Base-by-base conservation (phyloP, 495 filamentous ascomycete genomes). In the Pyrenopolyporus hunteri region DNA sequence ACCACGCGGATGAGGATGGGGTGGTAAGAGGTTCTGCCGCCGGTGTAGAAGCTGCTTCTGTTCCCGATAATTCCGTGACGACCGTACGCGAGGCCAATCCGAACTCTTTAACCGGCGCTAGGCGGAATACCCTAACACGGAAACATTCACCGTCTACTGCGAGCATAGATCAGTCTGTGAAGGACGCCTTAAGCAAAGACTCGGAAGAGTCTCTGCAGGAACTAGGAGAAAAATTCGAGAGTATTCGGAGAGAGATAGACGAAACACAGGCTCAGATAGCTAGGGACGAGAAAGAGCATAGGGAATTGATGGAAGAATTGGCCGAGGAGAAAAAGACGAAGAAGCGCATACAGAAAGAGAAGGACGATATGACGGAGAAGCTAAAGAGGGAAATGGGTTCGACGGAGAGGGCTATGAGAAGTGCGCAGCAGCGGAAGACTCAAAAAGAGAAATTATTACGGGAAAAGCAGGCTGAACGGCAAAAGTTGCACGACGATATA, bases 341-440 rank as follows among this genome's bases (percentile, higher is more conserved):
- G 63, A 87, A 76, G 66, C 85, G 88, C 64, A 80, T 85, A 32
- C 80, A 92, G 32, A 92, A 87, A 69, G 91, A 96, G 62, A 92
- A 90, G 70, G 91, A 96, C 57, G 90, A 95, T 56, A 85, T 83
- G 22, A 93, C 87, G n/a, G 85, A 88, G 39, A 88, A 89, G 67
- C 71, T 97, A 23, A 89, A 87, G 67, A 89, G 87, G 52, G 89
- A 97, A 63, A 89, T 93, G 25, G 85, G 89, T 40, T 83, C 83
- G 23, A 79, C 94, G 17, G 92, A 97, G 65, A 86, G 91, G 25
- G 78, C 87, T 44, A 97, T 96, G 74, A 82, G 91, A 45, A 82
- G 85, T n/a, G 91, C 92, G 7, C 88, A 96, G 68, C 87, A 87
- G 48, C 85, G 86, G 65, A 90, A 89, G 68, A 78, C 83, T 0